phyloP scores from a whole-genome alignment of 306 rosid genomes.

The Rosa rugosa region DNA sequence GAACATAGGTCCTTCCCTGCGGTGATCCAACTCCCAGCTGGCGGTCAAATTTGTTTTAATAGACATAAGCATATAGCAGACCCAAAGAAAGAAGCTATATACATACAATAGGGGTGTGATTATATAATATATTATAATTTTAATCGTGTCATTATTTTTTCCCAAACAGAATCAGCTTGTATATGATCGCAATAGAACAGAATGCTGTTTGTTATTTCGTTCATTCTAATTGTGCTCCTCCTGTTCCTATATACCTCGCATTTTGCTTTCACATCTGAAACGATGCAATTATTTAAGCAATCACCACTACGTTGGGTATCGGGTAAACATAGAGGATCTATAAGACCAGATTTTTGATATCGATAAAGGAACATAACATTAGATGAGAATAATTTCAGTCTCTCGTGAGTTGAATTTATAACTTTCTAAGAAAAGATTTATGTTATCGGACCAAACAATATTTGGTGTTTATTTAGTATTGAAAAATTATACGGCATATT shows the following conservation, averaged over 20 bases:
- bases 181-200: constrained; percentile 30
- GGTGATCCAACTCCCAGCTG: constrained; percentile 37
- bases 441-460: no score
- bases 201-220: not conserved
- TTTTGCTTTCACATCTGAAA: no score
- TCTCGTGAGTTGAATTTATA: no score
- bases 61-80: not conserved
- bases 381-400: no score
- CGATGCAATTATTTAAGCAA: no score
- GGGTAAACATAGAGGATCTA: no score
- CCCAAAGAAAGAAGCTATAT: constrained; percentile 8
- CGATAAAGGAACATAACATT: no score
- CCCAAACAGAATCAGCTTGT: constrained; percentile 22
- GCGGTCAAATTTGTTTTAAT: constrained; percentile 30
- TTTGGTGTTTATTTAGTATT: no score
- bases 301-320: no score
- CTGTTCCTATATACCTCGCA: not conserved
- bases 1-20: constrained; percentile 34
- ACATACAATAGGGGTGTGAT: not conserved
- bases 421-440: no score
- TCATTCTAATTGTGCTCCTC: not conserved
- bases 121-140: not conserved
- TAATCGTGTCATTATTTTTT: constrained; percentile 10
- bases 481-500: no score
- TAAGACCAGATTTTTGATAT: no score